Evolutionary conservation across 768 basidiomycete species (phyloP), one percentile per base, ranked within the genome.

Genomic region (Kwoniella sp.): DNA sequence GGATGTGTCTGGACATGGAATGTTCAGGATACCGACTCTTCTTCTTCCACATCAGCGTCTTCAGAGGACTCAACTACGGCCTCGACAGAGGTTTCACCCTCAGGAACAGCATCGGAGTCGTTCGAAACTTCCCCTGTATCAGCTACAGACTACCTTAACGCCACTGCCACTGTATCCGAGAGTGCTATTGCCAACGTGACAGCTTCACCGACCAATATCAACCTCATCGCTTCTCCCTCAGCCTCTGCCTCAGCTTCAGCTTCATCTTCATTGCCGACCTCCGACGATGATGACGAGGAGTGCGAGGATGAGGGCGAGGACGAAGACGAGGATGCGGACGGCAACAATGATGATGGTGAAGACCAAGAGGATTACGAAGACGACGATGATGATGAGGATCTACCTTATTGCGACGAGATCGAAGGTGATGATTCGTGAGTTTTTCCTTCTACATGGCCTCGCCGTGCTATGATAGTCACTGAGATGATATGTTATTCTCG

Each of bases 1-100:
- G 62, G 62, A 26, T 64, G 62, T 44, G 62, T 64, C 2, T 59
- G 63, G 57, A 59, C 56, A 15, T 58, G 63, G 63, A 48, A 27
- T n/a, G 63, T 64, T 6, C 29, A 53, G 19, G 46, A 58, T 12
- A 44, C 58, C 37, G 49, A 60, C 25, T 48, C 52, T 8, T 62
- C 53, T 17, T 24, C 21, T 19, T 58, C 57, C 5, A 33, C 33
- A 25, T 58, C 60, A 30, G 17, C 51, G 10, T 48, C 26, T 27
- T 29, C 21, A 2, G 6, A 7, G 27, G 22, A 26, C 51, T 57
- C 55, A 8, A 8, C 47, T n/a, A 44, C 60, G 25, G 22, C 33
- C 2, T 54, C 51, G 6, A 17, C 17, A 10, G 13, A 13, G 51
- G 22, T 24, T 6, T 44, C 40, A 19, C 10, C 40, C 8, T 10